Percentiles rank a stretch among this genome's conserved stretches.
These are phyloP conservation scores for Apophysomyces sp. DNA, from an alignment of 371 early-diverging fungal species.

Conservation along the genomic window DNA sequence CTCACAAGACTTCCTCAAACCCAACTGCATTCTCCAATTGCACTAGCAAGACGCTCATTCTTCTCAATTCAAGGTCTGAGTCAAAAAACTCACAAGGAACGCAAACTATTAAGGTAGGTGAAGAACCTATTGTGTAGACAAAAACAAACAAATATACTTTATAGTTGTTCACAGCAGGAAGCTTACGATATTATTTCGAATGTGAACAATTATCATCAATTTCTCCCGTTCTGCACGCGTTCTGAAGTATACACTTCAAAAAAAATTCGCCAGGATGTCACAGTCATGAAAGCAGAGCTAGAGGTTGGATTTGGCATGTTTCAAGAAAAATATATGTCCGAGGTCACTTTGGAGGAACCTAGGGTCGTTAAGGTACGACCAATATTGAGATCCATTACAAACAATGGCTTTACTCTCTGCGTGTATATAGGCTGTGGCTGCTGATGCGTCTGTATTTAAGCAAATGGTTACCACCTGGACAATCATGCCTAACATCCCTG, in stretches of 20 bases:
- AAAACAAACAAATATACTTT: neutral
- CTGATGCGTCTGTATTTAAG: conserved; percentile 67
- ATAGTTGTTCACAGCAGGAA: conserved; percentile 71
- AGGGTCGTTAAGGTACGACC: conserved; percentile 51
- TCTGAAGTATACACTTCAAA: conserved; percentile 55
- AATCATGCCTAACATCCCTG: conserved; percentile 55
- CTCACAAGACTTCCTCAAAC: neutral
- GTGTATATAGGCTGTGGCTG: conserved; percentile 56
- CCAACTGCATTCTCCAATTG: neutral
- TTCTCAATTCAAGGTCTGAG: neutral
- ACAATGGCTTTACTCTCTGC: neutral
- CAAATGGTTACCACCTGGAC: conserved; percentile 69
- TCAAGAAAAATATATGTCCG: conserved; percentile 75
- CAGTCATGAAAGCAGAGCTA: conserved; percentile 66
- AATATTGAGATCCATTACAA: neutral
- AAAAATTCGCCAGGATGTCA: conserved; percentile 3
- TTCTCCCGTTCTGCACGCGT: conserved; percentile 78
- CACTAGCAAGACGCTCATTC: neutral
- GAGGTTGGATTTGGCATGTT: conserved; percentile 75
- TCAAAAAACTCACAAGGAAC: conserved; percentile 5
- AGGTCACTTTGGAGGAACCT: conserved; percentile 66
- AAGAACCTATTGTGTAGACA: too few relatives aligned
- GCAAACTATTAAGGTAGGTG: conserved; percentile 13
- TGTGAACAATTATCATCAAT: conserved; percentile 71
- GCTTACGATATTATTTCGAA: conserved; percentile 75